Percentiles rank a stretch among this genome's conserved stretches.
These are phyloP conservation scores for Fusarium irregulare DNA, from an alignment of 2,329 filamentous ascomycete genomes.

Conservation along the genomic window DNA sequence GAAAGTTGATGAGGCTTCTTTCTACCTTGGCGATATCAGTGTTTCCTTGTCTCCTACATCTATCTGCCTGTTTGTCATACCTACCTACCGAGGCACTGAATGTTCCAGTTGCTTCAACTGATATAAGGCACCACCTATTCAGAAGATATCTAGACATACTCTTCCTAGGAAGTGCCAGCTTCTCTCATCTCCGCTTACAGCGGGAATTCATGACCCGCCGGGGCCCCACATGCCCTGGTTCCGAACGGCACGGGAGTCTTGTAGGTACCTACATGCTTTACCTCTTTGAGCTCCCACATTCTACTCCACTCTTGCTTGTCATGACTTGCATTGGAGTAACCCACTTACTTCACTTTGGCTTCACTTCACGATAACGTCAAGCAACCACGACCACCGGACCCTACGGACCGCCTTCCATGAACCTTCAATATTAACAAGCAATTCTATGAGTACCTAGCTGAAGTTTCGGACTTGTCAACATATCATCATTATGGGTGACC, in stretches of 20 bases:
- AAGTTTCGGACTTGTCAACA: not conserved
- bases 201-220: conserved; percentile 10
- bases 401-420: not conserved
- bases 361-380: conserved; percentile 42
- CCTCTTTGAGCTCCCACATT: not conserved
- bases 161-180: not conserved
- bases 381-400: conserved; percentile 20
- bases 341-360: conserved; percentile 21
- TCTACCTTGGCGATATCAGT: not conserved
- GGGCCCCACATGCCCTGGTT: conserved; percentile 28
- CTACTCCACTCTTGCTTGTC: conserved; percentile 13
- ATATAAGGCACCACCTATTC: not conserved
- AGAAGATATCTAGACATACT: not conserved
- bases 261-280: conserved; percentile 34
- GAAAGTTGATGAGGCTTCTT: not conserved
- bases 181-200: conserved; percentile 20
- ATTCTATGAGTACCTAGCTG: not conserved
- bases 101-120: not conserved
- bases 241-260: conserved; percentile 21
- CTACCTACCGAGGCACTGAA: not conserved
- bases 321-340: conserved; percentile 22
- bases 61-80: not conserved
- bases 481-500: conserved; percentile 64
- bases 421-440: not conserved
- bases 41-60: not conserved